Conservation (phyloP, 495 filamentous ascomycete genomes). For the Glarea lozoyensis region DNA sequence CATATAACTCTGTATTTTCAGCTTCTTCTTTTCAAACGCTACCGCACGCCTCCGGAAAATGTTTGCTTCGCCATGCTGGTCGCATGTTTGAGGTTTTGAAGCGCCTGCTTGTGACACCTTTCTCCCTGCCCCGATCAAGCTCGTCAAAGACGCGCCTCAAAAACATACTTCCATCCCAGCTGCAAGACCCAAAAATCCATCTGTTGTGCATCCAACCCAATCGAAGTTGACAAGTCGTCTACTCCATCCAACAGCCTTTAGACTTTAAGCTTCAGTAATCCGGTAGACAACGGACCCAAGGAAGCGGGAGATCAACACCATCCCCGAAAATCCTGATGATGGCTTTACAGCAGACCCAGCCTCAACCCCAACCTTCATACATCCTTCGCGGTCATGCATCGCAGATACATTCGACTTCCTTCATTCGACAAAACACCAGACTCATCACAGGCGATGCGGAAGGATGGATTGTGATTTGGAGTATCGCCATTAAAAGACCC, state of each 20-base stretch:
- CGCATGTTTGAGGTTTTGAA: too few relatives aligned
- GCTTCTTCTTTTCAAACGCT: too few relatives aligned
- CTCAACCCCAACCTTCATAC: slow-evolving; percentile 35
- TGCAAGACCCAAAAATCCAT: not conserved
- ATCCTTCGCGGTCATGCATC: slow-evolving; percentile 81
- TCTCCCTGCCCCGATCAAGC: too few relatives aligned
- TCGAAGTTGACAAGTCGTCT: not conserved
- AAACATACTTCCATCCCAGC: not conserved
- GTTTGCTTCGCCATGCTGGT: too few relatives aligned
- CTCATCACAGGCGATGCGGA: slow-evolving; percentile 84
- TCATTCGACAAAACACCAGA: slow-evolving; percentile 63
- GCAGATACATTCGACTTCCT: slow-evolving; percentile 69
- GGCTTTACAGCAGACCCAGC: slow-evolving; percentile 14
- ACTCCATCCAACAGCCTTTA: not conserved
- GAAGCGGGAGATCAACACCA: too few relatives aligned
- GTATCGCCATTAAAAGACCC: slow-evolving; percentile 70
- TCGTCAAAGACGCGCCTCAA: too few relatives aligned
- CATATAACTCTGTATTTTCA: too few relatives aligned
- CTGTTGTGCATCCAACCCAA: not conserved
- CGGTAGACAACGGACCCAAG: not conserved
- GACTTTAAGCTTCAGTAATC: not conserved
- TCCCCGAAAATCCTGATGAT: slow-evolving; percentile 7
- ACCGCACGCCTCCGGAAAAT: too few relatives aligned
- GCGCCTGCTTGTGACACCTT: too few relatives aligned
- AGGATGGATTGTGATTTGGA: slow-evolving; percentile 84